Evolutionary conservation across 2,329 filamentous ascomycete species (phyloP), one percentile per base, ranked within the genome.

Genomic region (Clarireedia hainanense): DNA sequence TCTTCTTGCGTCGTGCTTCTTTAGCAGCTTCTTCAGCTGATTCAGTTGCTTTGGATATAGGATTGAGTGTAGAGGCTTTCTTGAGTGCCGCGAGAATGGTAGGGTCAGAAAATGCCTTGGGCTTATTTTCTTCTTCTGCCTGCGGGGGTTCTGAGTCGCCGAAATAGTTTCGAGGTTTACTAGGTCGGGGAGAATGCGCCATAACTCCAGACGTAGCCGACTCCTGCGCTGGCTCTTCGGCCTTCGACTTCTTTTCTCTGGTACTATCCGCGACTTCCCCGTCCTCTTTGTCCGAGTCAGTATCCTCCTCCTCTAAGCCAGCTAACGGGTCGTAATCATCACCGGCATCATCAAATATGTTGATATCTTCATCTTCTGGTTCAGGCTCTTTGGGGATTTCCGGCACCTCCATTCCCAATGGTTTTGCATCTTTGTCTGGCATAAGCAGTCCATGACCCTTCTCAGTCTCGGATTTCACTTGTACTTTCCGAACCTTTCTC

Each of bases 51-150:
- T 71, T 70, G 20, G 68, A 67, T 63, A 68, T 70, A 57, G 75
- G 75, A 70, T 79, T 74, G 54, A 90, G 76, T 9, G 82, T 75
- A 17, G 88, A 87, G 9, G 92, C 92, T 70, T 91, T 91, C 71
- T 91, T 89, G 65, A 99, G 79, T 0, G 90, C 90, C 3, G 89
- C 90, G 61, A 91, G 78, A 60, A 96, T 85, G 2, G 86, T 82
- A 2, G 90, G 87, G 65, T 96, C 90, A 26, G 78, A 80, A 65
- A 86, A 80, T 4, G 80, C 82, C 58, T 76, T 76, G 48, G 74
- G 72, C 26, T 63, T 69, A 3, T 70, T 68, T 9, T 70, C 66
- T 23, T 66, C 61, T 26, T 63, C 60, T 36, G 68, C 64, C 24
- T 60, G 43, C 4, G 72, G 72, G 0, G 75, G 77, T 65, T 78